Conservation (phyloP, 1,284 basidiomycete genomes). For the Athelia sp. region DNA sequence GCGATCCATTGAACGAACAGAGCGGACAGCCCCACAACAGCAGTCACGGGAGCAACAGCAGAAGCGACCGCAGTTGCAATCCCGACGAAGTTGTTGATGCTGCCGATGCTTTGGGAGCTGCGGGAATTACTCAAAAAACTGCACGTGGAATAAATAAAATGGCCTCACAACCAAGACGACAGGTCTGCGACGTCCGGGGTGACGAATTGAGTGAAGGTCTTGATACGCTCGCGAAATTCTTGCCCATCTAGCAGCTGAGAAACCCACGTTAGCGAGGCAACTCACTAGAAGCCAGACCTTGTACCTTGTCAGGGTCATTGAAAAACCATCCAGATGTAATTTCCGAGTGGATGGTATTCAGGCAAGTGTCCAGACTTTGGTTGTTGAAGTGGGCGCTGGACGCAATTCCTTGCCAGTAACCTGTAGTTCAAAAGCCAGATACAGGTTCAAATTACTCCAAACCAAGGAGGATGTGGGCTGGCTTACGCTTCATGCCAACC, state of each 20-base stretch:
- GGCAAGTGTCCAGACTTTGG: conserved; percentile 11
- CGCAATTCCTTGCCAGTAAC: conserved; percentile 22
- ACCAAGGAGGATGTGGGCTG: not conserved
- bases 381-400: conserved; percentile 16
- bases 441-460: no score
- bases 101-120: not conserved
- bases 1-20: not conserved
- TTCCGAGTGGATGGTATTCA: conserved; percentile 20
- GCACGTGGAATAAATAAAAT: not conserved
- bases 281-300: not conserved
- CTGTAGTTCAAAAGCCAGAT: conserved; percentile 10
- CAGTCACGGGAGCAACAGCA: conserved; percentile 4
- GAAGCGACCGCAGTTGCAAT: conserved; percentile 1
- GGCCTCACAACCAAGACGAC: not conserved
- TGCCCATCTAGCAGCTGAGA: conserved; percentile 7
- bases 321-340: conserved; percentile 24
- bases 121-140: not conserved
- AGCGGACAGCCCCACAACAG: conserved; percentile 6
- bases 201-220: conserved; percentile 2
- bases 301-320: conserved; percentile 17
- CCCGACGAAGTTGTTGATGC: not conserved
- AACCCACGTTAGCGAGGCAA: not conserved
- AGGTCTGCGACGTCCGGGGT: not conserved
- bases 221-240: conserved; percentile 6
- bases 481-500: conserved; percentile 18